Percentiles rank a stretch among this genome's conserved stretches.
phyloP scores from a whole-genome alignment of 495 filamentous ascomycete genomes.

The Penicillium malachiteum region DNA sequence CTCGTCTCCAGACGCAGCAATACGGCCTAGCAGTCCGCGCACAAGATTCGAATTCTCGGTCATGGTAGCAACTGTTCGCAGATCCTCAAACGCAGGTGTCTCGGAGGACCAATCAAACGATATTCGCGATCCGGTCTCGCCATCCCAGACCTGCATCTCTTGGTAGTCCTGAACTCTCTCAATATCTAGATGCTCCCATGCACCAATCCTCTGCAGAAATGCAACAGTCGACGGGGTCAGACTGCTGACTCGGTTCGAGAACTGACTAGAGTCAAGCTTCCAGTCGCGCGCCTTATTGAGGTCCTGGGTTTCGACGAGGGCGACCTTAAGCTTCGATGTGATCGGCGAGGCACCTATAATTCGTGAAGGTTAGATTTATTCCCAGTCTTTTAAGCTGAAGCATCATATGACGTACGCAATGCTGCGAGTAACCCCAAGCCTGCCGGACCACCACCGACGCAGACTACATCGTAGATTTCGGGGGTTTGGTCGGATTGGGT shows the following conservation, averaged over 20 bases:
- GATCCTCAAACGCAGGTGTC: conserved; percentile 45
- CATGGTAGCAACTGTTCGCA: conserved; percentile 85
- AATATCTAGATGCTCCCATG: conserved; percentile 73
- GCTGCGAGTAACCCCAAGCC: conserved; percentile 86
- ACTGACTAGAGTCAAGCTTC: conserved; percentile 64
- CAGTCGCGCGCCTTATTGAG: conserved; percentile 63
- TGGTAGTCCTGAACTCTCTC: conserved; percentile 81
- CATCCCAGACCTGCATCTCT: conserved; percentile 97
- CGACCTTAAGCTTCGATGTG: conserved; percentile 76
- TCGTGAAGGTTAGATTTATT: neutral
- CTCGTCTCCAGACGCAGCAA: conserved; percentile 63
- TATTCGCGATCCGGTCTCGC: conserved; percentile 80
- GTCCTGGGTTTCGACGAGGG: conserved; percentile 87
- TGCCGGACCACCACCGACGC: conserved; percentile 94
- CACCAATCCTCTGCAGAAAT: conserved; percentile 75
- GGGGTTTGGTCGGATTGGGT: conserved; percentile 26
- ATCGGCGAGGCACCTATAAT: conserved; percentile 60
- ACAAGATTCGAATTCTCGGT: conserved; percentile 90
- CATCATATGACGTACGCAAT: conserved; percentile 60
- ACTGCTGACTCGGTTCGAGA: conserved; percentile 92
- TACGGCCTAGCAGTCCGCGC: conserved; percentile 65
- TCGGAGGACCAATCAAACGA: conserved; percentile 75
- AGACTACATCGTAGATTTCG: conserved; percentile 87
- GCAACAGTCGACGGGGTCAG: conserved; percentile 79
- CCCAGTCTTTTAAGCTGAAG: neutral